Conservation (phyloP, 2,329 filamentous ascomycete species). For the Verticillium zaregamsianum region DNA sequence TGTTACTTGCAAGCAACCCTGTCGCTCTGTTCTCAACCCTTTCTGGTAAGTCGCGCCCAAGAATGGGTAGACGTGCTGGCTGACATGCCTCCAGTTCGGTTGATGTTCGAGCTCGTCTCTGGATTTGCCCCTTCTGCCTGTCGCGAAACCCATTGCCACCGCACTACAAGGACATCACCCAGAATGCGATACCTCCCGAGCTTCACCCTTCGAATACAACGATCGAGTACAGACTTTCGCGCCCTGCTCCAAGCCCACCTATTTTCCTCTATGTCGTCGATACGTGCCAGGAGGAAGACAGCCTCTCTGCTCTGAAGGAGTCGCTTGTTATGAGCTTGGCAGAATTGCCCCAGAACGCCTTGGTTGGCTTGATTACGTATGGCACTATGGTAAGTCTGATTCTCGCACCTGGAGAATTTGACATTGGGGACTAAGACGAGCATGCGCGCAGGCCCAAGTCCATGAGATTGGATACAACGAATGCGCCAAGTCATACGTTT, state of each 20-base stretch:
- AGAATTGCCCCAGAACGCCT: constrained; percentile 73
- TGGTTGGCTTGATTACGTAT: constrained; percentile 80
- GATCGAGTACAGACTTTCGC: constrained; percentile 81
- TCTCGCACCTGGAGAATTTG: not conserved
- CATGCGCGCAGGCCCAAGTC: constrained; percentile 69
- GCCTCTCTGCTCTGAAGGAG: constrained; percentile 76
- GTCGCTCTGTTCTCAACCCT: constrained; percentile 91
- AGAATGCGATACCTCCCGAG: constrained; percentile 78
- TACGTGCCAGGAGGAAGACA: constrained; percentile 84
- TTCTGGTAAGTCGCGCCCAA: constrained; percentile 69
- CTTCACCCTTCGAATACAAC: constrained; percentile 78
- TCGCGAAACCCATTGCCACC: constrained; percentile 78
- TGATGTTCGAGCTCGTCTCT: constrained; percentile 76
- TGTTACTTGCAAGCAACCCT: constrained; percentile 93
- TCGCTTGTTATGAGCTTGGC: constrained; percentile 83
- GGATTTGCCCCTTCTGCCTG: constrained; percentile 87
- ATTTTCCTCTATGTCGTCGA: constrained; percentile 88
- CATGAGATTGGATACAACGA: constrained; percentile 98
- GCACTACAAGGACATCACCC: constrained; percentile 87
- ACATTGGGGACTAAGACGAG: not conserved
- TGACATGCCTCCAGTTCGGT: constrained; percentile 58
- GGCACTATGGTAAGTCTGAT: constrained; percentile 75
- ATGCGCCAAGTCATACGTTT: constrained; percentile 97
- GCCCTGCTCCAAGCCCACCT: constrained; percentile 78
- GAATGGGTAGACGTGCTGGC: not conserved